Base-by-base conservation (phyloP, 192 early-diverging fungal genomes). In the Spinellus fusiger region DNA sequence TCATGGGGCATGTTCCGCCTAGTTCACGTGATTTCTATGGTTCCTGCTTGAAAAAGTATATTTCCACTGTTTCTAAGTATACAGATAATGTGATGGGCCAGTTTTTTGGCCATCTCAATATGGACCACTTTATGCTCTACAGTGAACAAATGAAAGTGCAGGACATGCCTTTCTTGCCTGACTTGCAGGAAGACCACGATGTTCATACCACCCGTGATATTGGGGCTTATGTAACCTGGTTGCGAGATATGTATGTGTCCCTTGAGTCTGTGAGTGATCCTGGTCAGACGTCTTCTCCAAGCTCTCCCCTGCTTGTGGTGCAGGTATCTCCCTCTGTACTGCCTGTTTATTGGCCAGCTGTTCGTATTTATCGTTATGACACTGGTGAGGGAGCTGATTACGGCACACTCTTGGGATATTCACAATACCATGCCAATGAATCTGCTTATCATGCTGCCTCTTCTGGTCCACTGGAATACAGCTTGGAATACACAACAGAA, bases 1-100 rank as follows among this genome's bases (percentile, higher is more conserved):
- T 75, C 26, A 49, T 66, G 22, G 69, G 70, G 7, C 73, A 75
- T 64, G 57, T 75, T 13, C 73, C 73, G 18, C 73, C 73, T 5
- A 59, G 27, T 29, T 18, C 37, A 28, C 55, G 54, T 48, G 58
- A 57, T 38, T 70, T 63, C 23, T 31, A 51, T 12, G 34, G 26
- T 6, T 51, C 61, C 23, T 70, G 68, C n/a, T 22, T 68, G 5
- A n/a, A 49, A 27, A 18, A 29, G 4, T 63, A 71, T 26, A 66
- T 59, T 35, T 25, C 60, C 9, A 16, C 46, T n/a, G 52, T 59
- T 26, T 25, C 64, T 9, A 28, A 26, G 16, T 62, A 59, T 18
- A 33, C 35, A 29, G 68, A 61, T 48, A 54, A 66, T 6, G 37
- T 62, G 10, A 56, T 56, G 34, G 49, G 26, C 9, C 54, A 65